A percentile compares a stretch with the other conserved stretches of the same genome.
These are phyloP conservation scores for Vaccinium vitisidaea DNA, from an alignment of 148 eudicot genomes.

Conservation along the genomic window DNA sequence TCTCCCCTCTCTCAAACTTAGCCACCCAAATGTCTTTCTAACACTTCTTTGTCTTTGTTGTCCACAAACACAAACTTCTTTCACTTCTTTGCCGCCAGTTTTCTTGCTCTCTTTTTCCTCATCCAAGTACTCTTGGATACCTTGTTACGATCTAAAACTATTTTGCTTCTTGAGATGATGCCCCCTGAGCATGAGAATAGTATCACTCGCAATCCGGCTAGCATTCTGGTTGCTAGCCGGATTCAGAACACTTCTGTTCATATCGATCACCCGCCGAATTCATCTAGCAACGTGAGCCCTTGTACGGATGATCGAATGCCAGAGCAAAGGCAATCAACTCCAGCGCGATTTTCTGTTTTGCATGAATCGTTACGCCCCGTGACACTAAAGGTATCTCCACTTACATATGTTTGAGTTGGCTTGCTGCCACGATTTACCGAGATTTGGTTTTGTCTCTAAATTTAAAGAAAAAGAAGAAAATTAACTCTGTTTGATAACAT, in stretches of 20 bases:
- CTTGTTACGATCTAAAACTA: too few relatives aligned
- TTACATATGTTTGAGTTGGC: background rate
- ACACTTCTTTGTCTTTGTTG: background rate
- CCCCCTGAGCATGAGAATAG: slow-evolving; percentile 49
- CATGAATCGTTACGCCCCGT: slow-evolving; percentile 54
- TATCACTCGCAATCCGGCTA: slow-evolving; percentile 19
- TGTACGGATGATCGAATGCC: slow-evolving; percentile 33
- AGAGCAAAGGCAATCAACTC: slow-evolving; percentile 11
- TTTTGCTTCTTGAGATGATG: slow-evolving; percentile 38
- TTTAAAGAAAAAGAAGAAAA: too few relatives aligned
- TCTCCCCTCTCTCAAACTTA: slow-evolving; percentile 5
- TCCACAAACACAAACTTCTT: background rate
- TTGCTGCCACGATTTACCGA: too few relatives aligned
- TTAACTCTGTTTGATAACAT: background rate
- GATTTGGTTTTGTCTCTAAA: too few relatives aligned
- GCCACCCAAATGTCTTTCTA: background rate
- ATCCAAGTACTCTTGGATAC: too few relatives aligned
- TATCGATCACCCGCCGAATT: slow-evolving; percentile 32
- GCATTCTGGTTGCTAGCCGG: slow-evolving; percentile 25
- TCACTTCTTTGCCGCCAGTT: background rate
- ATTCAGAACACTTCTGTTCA: slow-evolving; percentile 24
- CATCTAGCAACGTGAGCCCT: slow-evolving; percentile 38
- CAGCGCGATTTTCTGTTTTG: slow-evolving; percentile 38
- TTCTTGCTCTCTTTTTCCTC: too few relatives aligned
- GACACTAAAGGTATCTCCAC: slow-evolving; percentile 49